Evolutionary conservation across 306 rosid genomes (phyloP).

Genomic region (Dicorynia guianensis): DNA sequence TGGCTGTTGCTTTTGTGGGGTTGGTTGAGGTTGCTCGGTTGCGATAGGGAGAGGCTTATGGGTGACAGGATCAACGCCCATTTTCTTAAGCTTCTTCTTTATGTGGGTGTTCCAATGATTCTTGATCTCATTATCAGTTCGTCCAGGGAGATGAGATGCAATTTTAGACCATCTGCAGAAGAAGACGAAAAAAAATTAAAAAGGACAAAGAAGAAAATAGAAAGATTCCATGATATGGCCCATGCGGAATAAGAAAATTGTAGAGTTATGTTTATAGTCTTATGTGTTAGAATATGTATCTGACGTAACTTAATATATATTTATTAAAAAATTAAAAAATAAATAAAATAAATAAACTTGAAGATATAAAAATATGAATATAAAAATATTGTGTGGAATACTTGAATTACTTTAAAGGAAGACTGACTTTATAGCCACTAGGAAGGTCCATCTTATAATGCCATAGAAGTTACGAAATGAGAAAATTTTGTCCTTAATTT

Average conservation of each 20-base stretch:
- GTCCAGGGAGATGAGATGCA: constrained; percentile 87
- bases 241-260: no score
- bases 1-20: constrained; percentile 37
- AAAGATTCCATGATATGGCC: constrained; percentile 24
- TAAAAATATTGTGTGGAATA: no score
- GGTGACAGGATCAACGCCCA: constrained; percentile 84
- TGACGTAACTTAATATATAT: no score
- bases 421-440: constrained; percentile 40
- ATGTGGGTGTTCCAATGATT: constrained; percentile 96
- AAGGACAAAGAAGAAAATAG: not conserved
- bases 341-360: no score
- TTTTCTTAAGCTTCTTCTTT: constrained; percentile 78
- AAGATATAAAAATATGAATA: no score
- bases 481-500: constrained; percentile 8
- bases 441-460: constrained; percentile 35
- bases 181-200: not conserved
- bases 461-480: constrained; percentile 36
- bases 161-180: constrained; percentile 81
- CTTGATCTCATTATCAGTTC: constrained; percentile 88
- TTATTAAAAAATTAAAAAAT: no score
- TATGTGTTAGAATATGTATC: no score
- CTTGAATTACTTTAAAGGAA: constrained; percentile 41
- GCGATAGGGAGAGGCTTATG: constrained; percentile 62
- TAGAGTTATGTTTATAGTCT: no score
- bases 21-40: constrained; percentile 45